A percentile compares a stretch with the other conserved stretches of the same genome.
Conservation (phyloP, 164 flowering plant species). For the Santalum album region DNA sequence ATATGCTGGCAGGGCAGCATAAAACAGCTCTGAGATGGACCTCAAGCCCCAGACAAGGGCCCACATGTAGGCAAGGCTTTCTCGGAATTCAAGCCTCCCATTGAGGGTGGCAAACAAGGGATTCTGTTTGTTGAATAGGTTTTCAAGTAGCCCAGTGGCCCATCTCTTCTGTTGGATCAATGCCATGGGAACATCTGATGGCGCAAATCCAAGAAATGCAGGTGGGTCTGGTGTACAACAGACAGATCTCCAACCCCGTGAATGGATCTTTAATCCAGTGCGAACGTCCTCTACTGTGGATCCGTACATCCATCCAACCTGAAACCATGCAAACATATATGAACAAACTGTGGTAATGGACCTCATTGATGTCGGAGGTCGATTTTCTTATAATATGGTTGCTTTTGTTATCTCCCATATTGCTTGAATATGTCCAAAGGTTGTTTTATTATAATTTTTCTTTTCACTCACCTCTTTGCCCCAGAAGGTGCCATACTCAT, state of each 20-base stretch:
- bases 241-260: slow-evolving; percentile 2
- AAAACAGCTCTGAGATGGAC: background rate
- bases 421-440: too few species aligned
- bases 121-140: background rate
- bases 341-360: too few species aligned
- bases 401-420: too few species aligned
- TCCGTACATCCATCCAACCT: slow-evolving; percentile 4
- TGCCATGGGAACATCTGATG: background rate
- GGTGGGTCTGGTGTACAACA: background rate
- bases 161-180: background rate
- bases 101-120: background rate
- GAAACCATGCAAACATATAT: background rate
- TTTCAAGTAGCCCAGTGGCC: background rate
- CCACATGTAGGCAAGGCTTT: background rate
- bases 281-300: background rate
- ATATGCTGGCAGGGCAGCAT: background rate
- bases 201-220: background rate
- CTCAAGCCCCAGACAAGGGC: background rate
- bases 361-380: too few species aligned
- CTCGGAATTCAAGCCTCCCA: background rate
- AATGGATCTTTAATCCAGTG: background rate
- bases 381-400: too few species aligned
- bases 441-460: too few species aligned
- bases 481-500: slow-evolving; percentile 30
- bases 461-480: background rate